phyloP scores from a whole-genome alignment of 495 filamentous ascomycete genomes.

The Cladorrhinum samala region DNA sequence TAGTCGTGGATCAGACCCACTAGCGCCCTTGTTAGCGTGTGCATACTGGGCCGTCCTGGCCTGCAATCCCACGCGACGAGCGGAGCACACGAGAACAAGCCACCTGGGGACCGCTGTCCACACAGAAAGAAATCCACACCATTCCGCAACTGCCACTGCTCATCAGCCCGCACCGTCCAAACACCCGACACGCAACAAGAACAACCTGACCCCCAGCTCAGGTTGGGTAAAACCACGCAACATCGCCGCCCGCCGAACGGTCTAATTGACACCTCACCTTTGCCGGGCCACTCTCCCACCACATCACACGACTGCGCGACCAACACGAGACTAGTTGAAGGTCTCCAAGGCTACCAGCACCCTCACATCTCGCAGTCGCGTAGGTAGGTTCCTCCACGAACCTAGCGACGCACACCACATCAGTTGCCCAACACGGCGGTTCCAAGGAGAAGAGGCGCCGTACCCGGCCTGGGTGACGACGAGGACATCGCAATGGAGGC shows the following conservation, averaged over 20 bases:
- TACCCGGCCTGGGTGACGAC: constrained; percentile 20
- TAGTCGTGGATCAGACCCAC: constrained; percentile 16
- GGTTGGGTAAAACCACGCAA: too few relatives aligned
- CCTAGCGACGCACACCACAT: constrained; percentile 22
- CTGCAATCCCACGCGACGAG: constrained; percentile 13
- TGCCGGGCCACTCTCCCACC: not conserved
- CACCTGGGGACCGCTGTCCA: not conserved
- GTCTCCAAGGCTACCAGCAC: not conserved
- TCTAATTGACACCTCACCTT: not conserved
- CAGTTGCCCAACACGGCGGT: constrained; percentile 22
- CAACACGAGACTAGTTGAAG: too few relatives aligned
- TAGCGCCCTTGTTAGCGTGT: constrained; percentile 4
- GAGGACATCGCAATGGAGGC: constrained; percentile 52
- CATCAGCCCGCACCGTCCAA: not conserved
- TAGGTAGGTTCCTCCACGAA: constrained; percentile 19
- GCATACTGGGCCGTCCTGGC: constrained; percentile 1
- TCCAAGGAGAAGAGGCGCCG: constrained; percentile 4
- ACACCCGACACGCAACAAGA: not conserved
- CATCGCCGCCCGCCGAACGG: too few relatives aligned
- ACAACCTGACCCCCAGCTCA: too few relatives aligned
- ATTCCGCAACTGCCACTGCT: not conserved
- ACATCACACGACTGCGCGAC: too few relatives aligned
- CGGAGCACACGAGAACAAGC: not conserved
- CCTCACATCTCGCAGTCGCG: constrained; percentile 2
- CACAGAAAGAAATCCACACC: not conserved